Percentiles rank a stretch among this genome's conserved stretches.
Conservation (phyloP, 2,329 filamentous ascomycete genomes). For the Arthrobotrys conoides region DNA sequence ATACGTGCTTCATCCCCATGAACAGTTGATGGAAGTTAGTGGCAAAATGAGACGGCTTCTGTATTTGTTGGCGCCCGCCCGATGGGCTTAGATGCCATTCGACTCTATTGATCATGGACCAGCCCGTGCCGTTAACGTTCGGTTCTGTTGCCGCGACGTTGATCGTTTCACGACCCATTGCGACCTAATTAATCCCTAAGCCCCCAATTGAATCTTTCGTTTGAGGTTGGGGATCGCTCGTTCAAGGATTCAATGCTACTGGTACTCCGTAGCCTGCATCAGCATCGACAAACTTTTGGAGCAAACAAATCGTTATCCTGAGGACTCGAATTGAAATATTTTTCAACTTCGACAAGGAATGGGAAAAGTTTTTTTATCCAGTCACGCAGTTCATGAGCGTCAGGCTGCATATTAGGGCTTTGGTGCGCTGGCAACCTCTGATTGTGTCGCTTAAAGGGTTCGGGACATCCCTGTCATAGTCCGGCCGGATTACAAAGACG, state of each 20-base stretch:
- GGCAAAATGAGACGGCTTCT: slow-evolving; percentile 32
- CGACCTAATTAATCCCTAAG: background rate
- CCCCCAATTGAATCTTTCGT: background rate
- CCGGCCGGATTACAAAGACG: background rate
- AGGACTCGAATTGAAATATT: slow-evolving; percentile 16
- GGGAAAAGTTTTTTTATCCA: slow-evolving; percentile 19
- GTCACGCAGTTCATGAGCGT: slow-evolving; percentile 22
- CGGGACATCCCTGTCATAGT: background rate
- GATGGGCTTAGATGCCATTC: slow-evolving; percentile 22
- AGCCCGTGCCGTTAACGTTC: slow-evolving; percentile 13
- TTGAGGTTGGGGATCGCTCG: background rate
- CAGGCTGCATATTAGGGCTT: slow-evolving; percentile 57
- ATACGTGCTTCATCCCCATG: slow-evolving; percentile 22
- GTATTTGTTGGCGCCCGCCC: slow-evolving; percentile 49
- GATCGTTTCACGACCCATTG: slow-evolving; percentile 33
- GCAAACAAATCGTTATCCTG: slow-evolving; percentile 3
- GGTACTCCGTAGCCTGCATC: too few species aligned
- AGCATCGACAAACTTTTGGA: background rate
- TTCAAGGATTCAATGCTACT: slow-evolving; percentile 21
- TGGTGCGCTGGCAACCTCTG: slow-evolving; percentile 57
- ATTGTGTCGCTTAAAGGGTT: slow-evolving; percentile 52
- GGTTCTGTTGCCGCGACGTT: slow-evolving; percentile 41
- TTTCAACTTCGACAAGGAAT: background rate
- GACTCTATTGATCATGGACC: background rate
- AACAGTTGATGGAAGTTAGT: slow-evolving; percentile 19